Evolutionary conservation across 73 alveolate genomes (phyloP), one percentile per base, ranked within the genome.

Genomic region (Paramecium tetraurelia): DNA sequence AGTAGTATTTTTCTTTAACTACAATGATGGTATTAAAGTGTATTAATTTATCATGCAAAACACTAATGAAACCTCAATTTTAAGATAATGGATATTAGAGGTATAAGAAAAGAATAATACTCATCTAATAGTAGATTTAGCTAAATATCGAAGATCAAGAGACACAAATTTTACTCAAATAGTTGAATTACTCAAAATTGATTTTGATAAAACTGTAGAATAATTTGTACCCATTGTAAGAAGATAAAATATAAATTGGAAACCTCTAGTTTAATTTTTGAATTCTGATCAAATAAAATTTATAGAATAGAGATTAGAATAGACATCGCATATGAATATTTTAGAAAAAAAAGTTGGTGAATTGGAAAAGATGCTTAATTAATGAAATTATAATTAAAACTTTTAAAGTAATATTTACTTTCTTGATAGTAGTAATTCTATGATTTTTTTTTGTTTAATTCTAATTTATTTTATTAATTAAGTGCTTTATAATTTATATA

Each of bases 261-360:
- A 68, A 33, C 46, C 40, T 12, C n/a, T 68, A 41, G 84, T 68
- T 7, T 18, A 27, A 68, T 68, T 68, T 24, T 33, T 68, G 27
- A 68, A 68, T 68, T 11, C 12, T 12, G 40, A 68, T 1, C 27
- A 68, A 33, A 31, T 68, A 1, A 68, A 68, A 33, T 68, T 31
- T 68, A 24, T 68, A 31, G 84, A 68, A 68, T 27, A 68, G 5
- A 68, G 84, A 68, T 24, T 68, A 27, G 84, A 68, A 68, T 68
- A 5, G 21, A 68, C 40, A 31, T 68, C 69, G 3, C 69, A 53
- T 18, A 53, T 53, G 69, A 53, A 68, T 31, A 11, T 31, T 2
- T 27, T 68, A 68, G 84, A 68, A 68, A 68, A 68, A 68, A 68
- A 68, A 9, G 84, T 68, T 7, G 84, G 46, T 12, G 84, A 68